Evolutionary conservation across 2,329 filamentous ascomycete species (phyloP).

Genomic region (Penicillium sp.): DNA sequence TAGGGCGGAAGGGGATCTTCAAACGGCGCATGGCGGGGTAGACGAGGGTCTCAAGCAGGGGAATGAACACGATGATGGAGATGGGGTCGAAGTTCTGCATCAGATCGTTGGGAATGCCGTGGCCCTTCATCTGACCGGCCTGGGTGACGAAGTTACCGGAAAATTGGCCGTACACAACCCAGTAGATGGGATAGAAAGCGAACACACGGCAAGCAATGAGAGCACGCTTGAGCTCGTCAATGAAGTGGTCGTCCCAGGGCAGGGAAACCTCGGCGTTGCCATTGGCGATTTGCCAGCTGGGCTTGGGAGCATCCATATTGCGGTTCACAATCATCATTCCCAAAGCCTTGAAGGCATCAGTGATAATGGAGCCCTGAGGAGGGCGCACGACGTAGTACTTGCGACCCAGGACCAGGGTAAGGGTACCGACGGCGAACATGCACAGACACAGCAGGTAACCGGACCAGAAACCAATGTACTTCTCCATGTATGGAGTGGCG

Average conservation of each 20-base stretch:
- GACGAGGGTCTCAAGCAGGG: conserved; percentile 65
- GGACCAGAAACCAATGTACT: conserved; percentile 64
- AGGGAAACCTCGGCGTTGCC: conserved; percentile 42
- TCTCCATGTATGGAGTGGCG: conserved; percentile 67
- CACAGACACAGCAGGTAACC: conserved; percentile 63
- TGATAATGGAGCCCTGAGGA: conserved; percentile 64
- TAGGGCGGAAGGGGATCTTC: conserved; percentile 68
- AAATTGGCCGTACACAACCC: conserved; percentile 68
- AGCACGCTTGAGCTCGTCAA: conserved; percentile 69
- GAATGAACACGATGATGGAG: conserved; percentile 72
- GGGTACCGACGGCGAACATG: conserved; percentile 63
- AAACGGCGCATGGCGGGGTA: conserved; percentile 67
- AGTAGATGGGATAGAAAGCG: conserved; percentile 67
- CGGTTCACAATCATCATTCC: conserved; percentile 54
- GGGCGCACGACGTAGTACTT: conserved; percentile 50
- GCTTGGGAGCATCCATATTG: conserved; percentile 65
- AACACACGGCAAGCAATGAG: conserved; percentile 70
- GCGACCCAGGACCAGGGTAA: conserved; percentile 51
- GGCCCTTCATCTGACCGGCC: conserved; percentile 59
- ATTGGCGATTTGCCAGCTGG: conserved; percentile 60
- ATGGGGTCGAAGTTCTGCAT: conserved; percentile 75
- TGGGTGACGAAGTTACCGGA: conserved; percentile 67
- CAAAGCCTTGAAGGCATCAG: conserved; percentile 63
- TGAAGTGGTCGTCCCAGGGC: conserved; percentile 67
- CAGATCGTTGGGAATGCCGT: conserved; percentile 75